These are phyloP conservation scores for Tephrocybe sp. DNA, from an alignment of 768 basidiomycete genomes.

Conservation along the genomic window DNA sequence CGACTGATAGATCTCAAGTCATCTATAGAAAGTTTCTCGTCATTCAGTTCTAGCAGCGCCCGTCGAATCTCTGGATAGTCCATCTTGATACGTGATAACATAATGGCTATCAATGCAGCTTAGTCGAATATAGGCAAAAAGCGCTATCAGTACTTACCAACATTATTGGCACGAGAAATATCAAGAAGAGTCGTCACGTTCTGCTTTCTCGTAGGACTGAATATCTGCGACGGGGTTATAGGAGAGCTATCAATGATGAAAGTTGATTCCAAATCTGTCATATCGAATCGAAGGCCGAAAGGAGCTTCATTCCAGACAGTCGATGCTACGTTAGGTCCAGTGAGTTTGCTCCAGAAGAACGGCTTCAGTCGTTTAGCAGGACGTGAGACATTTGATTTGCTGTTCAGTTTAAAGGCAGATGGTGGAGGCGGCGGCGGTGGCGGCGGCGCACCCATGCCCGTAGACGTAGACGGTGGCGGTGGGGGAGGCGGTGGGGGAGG, in stretches of 20 bases:
- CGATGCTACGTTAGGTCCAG: constrained; percentile 34
- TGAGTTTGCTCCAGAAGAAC: constrained; percentile 90
- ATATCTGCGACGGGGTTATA: constrained; percentile 41
- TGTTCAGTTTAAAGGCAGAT: constrained; percentile 32
- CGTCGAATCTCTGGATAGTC: constrained; percentile 63
- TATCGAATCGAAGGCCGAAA: constrained; percentile 43
- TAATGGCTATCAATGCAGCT: constrained; percentile 57
- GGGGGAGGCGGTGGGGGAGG: constrained; percentile 36
- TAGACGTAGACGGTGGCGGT: constrained; percentile 34
- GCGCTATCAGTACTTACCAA: constrained; percentile 48
- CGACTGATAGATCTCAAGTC: constrained; percentile 73
- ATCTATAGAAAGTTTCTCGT: constrained; percentile 67
- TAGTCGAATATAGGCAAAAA: not conserved
- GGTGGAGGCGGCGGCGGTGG: constrained; percentile 41
- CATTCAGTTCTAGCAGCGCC: constrained; percentile 73
- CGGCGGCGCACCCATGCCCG: constrained; percentile 17
- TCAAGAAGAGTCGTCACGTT: constrained; percentile 72
- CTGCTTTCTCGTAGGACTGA: constrained; percentile 49
- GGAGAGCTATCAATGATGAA: constrained; percentile 61
- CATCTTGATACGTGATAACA: constrained; percentile 77
- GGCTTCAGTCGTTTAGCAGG: constrained; percentile 72
- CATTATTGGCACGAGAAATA: constrained; percentile 81
- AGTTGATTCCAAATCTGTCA: constrained; percentile 72
- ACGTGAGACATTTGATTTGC: constrained; percentile 32
- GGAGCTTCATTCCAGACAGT: constrained; percentile 74